These are phyloP conservation scores for Cinnamomum micranthum DNA, from an alignment of 164 flowering plant species.

Conservation along the genomic window DNA sequence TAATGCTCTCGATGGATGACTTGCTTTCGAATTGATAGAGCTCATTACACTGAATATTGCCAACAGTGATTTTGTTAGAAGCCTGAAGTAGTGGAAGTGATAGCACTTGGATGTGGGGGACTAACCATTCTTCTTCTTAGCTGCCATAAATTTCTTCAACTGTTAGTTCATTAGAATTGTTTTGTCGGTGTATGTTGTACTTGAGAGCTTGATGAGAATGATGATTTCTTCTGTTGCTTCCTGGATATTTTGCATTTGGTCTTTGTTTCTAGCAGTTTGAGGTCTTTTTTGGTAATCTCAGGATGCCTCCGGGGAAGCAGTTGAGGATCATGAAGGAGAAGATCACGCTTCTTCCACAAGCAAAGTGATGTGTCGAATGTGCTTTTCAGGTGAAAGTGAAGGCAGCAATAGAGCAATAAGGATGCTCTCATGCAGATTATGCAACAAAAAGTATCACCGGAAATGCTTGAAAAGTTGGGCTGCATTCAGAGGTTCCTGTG, in stretches of 20 bases:
- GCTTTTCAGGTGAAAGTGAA: slow-evolving; percentile 82
- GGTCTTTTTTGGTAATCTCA: slow-evolving; percentile 5
- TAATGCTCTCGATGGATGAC: no score
- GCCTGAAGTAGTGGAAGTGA: no score
- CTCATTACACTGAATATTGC: no score
- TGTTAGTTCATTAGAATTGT: background rate
- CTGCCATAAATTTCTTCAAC: background rate
- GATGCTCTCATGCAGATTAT: slow-evolving; percentile 86
- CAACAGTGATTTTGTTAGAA: no score
- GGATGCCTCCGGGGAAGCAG: slow-evolving; percentile 22
- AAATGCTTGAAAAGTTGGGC: slow-evolving; percentile 86
- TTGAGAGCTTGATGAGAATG: background rate
- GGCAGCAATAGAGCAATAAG: slow-evolving; percentile 79
- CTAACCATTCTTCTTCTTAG: no score
- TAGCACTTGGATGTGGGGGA: no score
- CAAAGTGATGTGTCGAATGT: slow-evolving; percentile 80
- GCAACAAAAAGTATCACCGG: slow-evolving; percentile 91
- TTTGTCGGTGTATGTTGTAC: background rate
- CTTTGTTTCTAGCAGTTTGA: background rate
- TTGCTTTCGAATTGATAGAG: no score
- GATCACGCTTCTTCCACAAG: slow-evolving; percentile 36
- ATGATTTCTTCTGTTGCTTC: background rate
- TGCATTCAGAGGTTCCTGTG: slow-evolving; percentile 64
- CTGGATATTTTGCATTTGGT: background rate
- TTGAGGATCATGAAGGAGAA: slow-evolving; percentile 20